A percentile compares a stretch with the other conserved stretches of the same genome.
phyloP scores from a whole-genome alignment of 2,329 filamentous ascomycete genomes.

The Trichoderma sp. region DNA sequence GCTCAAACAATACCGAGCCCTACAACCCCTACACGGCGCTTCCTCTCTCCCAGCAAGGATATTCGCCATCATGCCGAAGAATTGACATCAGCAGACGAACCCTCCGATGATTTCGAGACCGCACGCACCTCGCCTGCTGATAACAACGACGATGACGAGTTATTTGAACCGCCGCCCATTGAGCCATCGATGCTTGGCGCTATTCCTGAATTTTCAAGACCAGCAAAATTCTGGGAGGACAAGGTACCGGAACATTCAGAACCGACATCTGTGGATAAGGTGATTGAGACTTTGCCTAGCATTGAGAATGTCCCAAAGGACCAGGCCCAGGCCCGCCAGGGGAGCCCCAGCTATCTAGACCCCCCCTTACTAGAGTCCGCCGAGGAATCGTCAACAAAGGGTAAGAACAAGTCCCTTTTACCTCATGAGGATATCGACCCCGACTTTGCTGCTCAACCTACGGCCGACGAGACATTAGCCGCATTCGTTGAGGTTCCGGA shows the following conservation, averaged over 20 bases:
- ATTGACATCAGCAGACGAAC: slow-evolving; percentile 35
- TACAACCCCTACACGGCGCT: slow-evolving; percentile 28
- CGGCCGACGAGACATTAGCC: background rate
- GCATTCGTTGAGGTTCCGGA: background rate
- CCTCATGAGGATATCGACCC: background rate
- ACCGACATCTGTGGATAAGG: background rate
- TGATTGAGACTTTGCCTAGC: slow-evolving; percentile 20
- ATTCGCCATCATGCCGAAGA: slow-evolving; percentile 30
- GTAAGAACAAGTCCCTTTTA: slow-evolving; percentile 22
- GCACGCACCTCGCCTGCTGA: slow-evolving; percentile 20
- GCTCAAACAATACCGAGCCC: slow-evolving; percentile 25
- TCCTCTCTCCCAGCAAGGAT: slow-evolving; percentile 20
- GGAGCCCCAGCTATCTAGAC: background rate
- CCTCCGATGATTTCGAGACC: slow-evolving; percentile 32
- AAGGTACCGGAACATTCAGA: slow-evolving; percentile 19
- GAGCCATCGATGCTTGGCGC: slow-evolving; percentile 16
- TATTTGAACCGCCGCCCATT: background rate
- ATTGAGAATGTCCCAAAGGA: slow-evolving; percentile 20
- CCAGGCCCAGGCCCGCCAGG: slow-evolving; percentile 5
- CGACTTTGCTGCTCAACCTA: background rate
- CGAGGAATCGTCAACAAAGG: slow-evolving; percentile 21
- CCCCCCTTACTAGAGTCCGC: slow-evolving; percentile 11
- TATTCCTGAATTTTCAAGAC: slow-evolving; percentile 17
- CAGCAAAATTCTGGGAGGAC: slow-evolving; percentile 18
- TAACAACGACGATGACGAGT: slow-evolving; percentile 4